Evolutionary conservation across 306 rosid genomes (phyloP).

Genomic region (Lathyrus oleraceus): DNA sequence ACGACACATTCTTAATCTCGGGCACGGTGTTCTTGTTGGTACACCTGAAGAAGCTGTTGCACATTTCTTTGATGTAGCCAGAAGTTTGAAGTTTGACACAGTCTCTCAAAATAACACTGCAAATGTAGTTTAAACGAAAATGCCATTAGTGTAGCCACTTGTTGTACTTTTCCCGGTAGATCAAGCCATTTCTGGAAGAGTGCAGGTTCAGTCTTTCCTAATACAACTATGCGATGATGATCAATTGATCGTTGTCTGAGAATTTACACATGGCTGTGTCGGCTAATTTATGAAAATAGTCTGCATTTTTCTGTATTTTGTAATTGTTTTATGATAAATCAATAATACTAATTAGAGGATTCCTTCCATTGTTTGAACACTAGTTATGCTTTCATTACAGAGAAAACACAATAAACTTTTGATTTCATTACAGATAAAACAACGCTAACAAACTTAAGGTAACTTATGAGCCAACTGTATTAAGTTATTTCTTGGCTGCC

Average conservation of each 20-base stretch:
- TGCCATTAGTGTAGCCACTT: conserved; percentile 18
- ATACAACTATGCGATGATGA: conserved; percentile 32
- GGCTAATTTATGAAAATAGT: conserved; percentile 39
- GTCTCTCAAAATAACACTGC: conserved; percentile 46
- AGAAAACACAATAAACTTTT: not conserved
- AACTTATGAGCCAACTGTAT: not conserved
- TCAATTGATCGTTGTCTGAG: conserved; percentile 34
- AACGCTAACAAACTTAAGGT: not conserved
- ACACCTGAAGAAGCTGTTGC: conserved; percentile 96
- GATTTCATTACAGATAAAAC: not conserved
- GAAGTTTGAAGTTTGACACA: conserved; percentile 73
- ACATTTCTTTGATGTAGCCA: conserved; percentile 93
- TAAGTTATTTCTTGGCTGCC: not conserved
- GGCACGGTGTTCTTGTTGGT: conserved; percentile 93
- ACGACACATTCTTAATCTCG: conserved; percentile 92
- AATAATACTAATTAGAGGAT: conserved; percentile 17
- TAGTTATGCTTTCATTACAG: not conserved
- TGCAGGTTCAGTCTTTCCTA: conserved; percentile 34
- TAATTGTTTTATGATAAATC: conserved; percentile 35
- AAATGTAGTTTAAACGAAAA: conserved; percentile 49
- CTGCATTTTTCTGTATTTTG: conserved; percentile 36
- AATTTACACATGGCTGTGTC: conserved; percentile 35
- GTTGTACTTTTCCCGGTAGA: conserved; percentile 29
- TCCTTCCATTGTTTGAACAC: conserved; percentile 13
- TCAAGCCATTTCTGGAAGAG: conserved; percentile 25